Evolutionary conservation across 2,329 filamentous ascomycete species (phyloP).

Genomic region (Sporothrix brasiliensis): DNA sequence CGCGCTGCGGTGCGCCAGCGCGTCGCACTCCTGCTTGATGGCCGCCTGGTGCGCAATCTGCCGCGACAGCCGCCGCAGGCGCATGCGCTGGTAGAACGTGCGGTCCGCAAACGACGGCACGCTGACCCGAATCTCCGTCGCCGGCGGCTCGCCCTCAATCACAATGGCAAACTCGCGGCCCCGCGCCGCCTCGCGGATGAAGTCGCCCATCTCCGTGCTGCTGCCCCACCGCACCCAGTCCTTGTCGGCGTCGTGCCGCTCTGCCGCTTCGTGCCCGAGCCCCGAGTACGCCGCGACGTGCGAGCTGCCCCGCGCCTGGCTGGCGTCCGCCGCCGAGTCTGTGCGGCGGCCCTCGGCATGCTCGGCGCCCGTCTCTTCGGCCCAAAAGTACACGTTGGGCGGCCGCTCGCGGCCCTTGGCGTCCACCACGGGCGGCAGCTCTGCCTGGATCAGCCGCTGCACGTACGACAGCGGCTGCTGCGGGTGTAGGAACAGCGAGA

Average conservation of each 20-base stretch:
- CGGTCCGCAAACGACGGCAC: conserved; percentile 88
- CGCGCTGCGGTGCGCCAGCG: conserved; percentile 73
- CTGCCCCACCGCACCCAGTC: conserved; percentile 86
- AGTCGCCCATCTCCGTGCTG: conserved; percentile 89
- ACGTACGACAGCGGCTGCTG: conserved; percentile 91
- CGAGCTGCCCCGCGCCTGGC: conserved; percentile 9
- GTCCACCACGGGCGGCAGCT: conserved; percentile 70
- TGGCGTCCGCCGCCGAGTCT: neutral
- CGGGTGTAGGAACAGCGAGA: conserved; percentile 83
- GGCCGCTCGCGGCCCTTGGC: conserved; percentile 66
- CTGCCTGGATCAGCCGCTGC: conserved; percentile 84
- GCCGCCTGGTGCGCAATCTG: conserved; percentile 70
- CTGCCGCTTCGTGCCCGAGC: conserved; percentile 61
- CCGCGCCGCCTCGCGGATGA: conserved; percentile 84
- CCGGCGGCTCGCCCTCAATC: conserved; percentile 65
- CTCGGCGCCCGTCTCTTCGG: conserved; percentile 63
- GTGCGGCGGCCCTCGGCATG: conserved; percentile 45
- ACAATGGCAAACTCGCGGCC: conserved; percentile 82
- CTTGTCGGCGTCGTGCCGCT: conserved; percentile 50
- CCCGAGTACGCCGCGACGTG: conserved; percentile 72
- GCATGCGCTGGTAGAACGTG: conserved; percentile 83
- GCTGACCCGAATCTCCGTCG: conserved; percentile 68
- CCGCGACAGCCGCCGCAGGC: conserved; percentile 70
- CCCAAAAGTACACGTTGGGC: conserved; percentile 76
- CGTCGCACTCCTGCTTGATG: conserved; percentile 81